phyloP scores from a whole-genome alignment of 2,329 filamentous ascomycete genomes.

The Hymenoscyphus infarciens region DNA sequence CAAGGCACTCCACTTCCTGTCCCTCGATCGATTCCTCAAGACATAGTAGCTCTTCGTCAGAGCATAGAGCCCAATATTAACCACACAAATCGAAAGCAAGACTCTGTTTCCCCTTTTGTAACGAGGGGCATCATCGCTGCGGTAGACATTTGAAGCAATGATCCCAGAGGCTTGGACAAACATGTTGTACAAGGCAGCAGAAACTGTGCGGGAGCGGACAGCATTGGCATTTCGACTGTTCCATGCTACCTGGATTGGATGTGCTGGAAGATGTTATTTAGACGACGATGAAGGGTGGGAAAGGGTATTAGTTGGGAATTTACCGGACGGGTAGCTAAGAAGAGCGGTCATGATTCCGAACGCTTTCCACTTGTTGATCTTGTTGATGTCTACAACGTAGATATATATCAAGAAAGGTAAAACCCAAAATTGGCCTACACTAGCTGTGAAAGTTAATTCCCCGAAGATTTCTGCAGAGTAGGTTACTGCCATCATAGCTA shows the following conservation, averaged over 20 bases:
- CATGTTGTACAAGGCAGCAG: conserved; percentile 60
- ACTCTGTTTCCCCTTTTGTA: conserved; percentile 53
- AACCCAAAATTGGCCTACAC: conserved; percentile 40
- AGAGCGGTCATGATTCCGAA: conserved; percentile 18
- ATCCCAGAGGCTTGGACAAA: conserved; percentile 42
- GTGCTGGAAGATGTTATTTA: conserved; percentile 34
- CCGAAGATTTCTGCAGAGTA: conserved; percentile 43
- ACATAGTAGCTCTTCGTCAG: conserved; percentile 46
- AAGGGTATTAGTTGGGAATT: not conserved
- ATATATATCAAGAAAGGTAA: conserved; percentile 38
- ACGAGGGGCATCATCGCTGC: conserved; percentile 45
- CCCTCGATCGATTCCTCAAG: conserved; percentile 39
- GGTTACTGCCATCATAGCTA: conserved; percentile 43
- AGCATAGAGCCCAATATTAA: conserved; percentile 44
- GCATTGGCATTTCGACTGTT: conserved; percentile 55
- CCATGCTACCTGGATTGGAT: conserved; percentile 47
- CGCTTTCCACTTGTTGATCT: conserved; percentile 20
- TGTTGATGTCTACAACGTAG: conserved; percentile 17
- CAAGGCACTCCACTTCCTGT: conserved; percentile 43
- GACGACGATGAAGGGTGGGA: not conserved
- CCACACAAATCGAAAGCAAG: conserved; percentile 46
- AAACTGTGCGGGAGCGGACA: conserved; percentile 59
- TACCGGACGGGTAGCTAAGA: conserved; percentile 10
- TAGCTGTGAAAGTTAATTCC: conserved; percentile 34
- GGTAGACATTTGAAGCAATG: conserved; percentile 37